Base-by-base conservation (phyloP, 1,139 yeast species). In the Pichia terricola region DNA sequence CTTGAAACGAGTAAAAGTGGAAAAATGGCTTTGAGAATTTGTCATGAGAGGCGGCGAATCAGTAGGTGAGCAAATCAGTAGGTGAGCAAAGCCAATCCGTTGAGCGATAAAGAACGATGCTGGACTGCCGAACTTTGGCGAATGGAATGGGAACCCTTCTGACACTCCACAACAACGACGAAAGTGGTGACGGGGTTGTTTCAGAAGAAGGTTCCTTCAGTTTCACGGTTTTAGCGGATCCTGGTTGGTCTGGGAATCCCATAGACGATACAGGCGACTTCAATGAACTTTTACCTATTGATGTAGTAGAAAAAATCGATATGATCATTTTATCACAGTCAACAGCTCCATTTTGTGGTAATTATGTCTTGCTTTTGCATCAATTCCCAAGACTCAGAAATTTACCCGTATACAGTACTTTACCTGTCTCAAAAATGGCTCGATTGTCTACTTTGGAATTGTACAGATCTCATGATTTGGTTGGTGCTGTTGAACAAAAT, bases 371-470 rank as follows among this genome's bases (percentile, higher is more conserved):
- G 40, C 64, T 91, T 32, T 77, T 85, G 53, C 65, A 71, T 48
- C 72, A 73, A 50, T 79, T 77, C 51, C 85, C 89, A 4, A 73
- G 79, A 7, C 74, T 87, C 62, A 67, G 80, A 4, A 66, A 75
- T 31, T 75, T 88, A 35, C 91, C 94, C 2, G 80, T 82, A 0
- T 94, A 85, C 58, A 79, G 96, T 0, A 91, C 98, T 0, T 66
- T 88, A 28, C 97, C 98, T 0, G 86, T 89, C 4, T 73, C 81
- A 30, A 91, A 87, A 59, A 67, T 94, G 58, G 97, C 97, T 1
- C 71, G 95, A 53, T 79, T 87, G 33, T 72, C 94, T 5, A 84
- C 95, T 0, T 77, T 86, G 28, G 98, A 94, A 56, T 69, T 76
- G 36, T 89, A 88, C 59, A 65, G 94, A 50, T 67, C 85, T 3